Percentiles rank a stretch among this genome's conserved stretches.
Evolutionary conservation across 176 grass and related monocot genomes (phyloP).

Genomic region (Coix lacrymajobi): DNA sequence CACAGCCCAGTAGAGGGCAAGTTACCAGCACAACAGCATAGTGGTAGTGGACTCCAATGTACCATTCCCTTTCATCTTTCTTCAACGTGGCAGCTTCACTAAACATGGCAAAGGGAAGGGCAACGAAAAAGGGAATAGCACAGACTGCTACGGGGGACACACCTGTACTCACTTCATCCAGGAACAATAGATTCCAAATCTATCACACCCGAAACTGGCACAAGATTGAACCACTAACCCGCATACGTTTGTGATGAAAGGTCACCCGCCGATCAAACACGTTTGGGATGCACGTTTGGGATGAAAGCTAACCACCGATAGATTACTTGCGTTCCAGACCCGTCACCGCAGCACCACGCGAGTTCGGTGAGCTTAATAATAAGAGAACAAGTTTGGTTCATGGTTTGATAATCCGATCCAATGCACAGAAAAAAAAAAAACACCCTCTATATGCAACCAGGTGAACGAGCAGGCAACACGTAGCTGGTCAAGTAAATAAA

Average conservation of each 20-base stretch:
- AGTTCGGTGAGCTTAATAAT: neutral
- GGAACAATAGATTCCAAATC: neutral
- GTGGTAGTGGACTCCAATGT: neutral
- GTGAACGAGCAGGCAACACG: neutral
- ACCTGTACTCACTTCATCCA: neutral
- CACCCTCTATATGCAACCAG: neutral
- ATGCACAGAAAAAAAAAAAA: neutral
- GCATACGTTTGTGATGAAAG: constrained; percentile 4
- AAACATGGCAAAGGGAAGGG: neutral
- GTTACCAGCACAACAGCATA: neutral
- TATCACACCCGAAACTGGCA: neutral
- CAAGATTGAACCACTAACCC: neutral
- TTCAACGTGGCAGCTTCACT: neutral
- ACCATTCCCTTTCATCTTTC: neutral
- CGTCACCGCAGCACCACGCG: neutral
- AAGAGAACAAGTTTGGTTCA: neutral
- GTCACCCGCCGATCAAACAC: neutral
- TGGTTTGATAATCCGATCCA: neutral
- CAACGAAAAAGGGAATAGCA: neutral
- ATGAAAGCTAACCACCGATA: neutral
- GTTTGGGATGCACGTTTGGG: too few relatives aligned
- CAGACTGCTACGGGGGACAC: neutral
- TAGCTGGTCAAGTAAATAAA: neutral
- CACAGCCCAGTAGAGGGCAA: neutral
- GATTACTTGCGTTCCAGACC: neutral